Conservation (phyloP, 352 stramenopile genomes). For the Pythium apleroticum region DNA sequence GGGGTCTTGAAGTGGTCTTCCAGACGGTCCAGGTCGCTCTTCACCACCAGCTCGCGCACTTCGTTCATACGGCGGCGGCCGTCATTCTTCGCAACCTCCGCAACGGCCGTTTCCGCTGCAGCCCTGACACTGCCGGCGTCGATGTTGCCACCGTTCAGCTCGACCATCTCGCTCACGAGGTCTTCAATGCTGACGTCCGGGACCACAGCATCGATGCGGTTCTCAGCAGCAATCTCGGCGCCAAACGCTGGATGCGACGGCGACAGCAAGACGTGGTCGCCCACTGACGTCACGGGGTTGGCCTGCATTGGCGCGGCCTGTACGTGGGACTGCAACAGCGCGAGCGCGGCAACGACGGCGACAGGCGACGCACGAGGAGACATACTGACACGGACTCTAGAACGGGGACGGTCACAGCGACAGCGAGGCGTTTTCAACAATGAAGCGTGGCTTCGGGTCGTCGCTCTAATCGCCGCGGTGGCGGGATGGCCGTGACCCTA, state of each 20-base stretch:
- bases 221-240: background rate
- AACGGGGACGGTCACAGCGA: background rate
- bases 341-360: background rate
- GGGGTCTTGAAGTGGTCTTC: slow-evolving; percentile 15
- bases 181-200: slow-evolving; percentile 12
- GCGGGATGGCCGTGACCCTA: background rate
- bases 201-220: slow-evolving; percentile 5
- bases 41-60: background rate
- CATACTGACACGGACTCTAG: background rate
- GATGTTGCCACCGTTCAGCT: slow-evolving; percentile 1
- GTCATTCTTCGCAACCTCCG: background rate
- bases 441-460: background rate
- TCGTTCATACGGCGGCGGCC: background rate
- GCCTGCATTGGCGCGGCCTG: slow-evolving; percentile 7
- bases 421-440: background rate
- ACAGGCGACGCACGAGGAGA: background rate
- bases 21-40: slow-evolving; percentile 9
- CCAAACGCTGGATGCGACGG: slow-evolving; percentile 15
- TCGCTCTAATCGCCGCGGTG: background rate
- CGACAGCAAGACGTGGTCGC: slow-evolving; percentile 4
- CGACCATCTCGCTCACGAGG: slow-evolving; percentile 13
- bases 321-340: background rate
- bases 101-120: background rate
- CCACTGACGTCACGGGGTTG: slow-evolving; percentile 18
- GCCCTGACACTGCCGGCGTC: slow-evolving; percentile 1